Evolutionary conservation across 2,329 filamentous ascomycete species (phyloP).

Genomic region (Coleophoma cylindrospora): DNA sequence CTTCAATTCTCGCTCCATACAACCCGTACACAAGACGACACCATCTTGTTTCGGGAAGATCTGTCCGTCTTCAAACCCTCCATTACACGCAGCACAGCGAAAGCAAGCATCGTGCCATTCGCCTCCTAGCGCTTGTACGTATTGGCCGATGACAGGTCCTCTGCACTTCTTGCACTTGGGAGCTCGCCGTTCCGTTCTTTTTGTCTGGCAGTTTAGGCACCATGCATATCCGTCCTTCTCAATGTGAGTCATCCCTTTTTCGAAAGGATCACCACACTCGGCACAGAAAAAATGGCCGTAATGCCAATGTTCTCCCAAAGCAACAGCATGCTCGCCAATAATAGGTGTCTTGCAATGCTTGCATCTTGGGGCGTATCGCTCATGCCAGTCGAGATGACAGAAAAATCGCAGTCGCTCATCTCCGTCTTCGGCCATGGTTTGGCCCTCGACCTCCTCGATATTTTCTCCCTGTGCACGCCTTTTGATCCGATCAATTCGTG

Average conservation of each 20-base stretch:
- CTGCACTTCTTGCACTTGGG: conserved; percentile 86
- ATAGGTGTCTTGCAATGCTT: conserved; percentile 97
- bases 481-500: conserved; percentile 69
- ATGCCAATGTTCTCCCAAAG: conserved; percentile 94
- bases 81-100: conserved; percentile 62
- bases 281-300: conserved; percentile 98
- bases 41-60: conserved; percentile 55
- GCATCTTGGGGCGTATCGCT: conserved; percentile 86
- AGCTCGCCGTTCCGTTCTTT: conserved; percentile 80
- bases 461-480: conserved; percentile 55
- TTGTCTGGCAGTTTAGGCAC: conserved; percentile 91
- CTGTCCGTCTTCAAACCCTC: conserved; percentile 59
- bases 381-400: conserved; percentile 98
- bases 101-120: conserved; percentile 97
- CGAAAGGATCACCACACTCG: conserved; percentile 96
- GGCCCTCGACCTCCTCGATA: conserved; percentile 56
- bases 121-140: conserved; percentile 79
- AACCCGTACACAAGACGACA: conserved; percentile 57
- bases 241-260: conserved; percentile 63
- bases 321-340: conserved; percentile 88
- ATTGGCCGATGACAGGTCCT: conserved; percentile 80
- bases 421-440: conserved; percentile 65
- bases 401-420: conserved; percentile 79
- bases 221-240: conserved; percentile 98
- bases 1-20: conserved; percentile 57